phyloP scores from a whole-genome alignment of 2,329 filamentous ascomycete species.

The Pseudopyricularia cyperi region DNA sequence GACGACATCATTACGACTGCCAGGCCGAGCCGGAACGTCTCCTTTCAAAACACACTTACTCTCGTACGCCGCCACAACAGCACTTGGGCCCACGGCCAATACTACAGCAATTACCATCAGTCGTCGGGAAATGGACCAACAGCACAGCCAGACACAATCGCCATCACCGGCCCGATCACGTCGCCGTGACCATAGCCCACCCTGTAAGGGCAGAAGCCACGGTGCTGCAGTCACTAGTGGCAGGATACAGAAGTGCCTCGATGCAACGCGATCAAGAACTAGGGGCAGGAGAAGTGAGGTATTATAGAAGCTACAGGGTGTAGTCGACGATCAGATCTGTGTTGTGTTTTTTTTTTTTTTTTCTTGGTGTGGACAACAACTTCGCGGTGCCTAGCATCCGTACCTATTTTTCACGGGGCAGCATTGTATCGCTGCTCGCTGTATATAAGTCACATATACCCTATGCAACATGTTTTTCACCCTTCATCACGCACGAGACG shows the following conservation, averaged over 20 bases:
- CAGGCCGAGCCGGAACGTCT: conserved; percentile 15
- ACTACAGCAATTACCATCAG: conserved; percentile 15
- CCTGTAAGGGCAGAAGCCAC: conserved; percentile 19
- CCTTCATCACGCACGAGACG: neutral
- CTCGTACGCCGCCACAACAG: neutral
- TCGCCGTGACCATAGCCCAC: conserved; percentile 19
- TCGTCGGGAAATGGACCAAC: neutral
- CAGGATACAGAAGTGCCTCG: conserved; percentile 29
- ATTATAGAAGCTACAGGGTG: conserved; percentile 17
- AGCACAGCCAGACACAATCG: conserved; percentile 2
- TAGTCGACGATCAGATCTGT: neutral
- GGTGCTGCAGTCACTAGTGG: conserved; percentile 34
- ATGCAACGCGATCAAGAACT: conserved; percentile 27
- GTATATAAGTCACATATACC: conserved; percentile 19
- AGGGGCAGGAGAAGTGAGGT: conserved; percentile 24
- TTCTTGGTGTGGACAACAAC: neutral
- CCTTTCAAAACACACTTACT: neutral
- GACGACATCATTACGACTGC: conserved; percentile 8
- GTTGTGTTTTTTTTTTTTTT: neutral
- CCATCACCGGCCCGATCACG: conserved; percentile 11
- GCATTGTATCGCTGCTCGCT: conserved; percentile 6
- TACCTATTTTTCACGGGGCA: neutral
- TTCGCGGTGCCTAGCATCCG: neutral
- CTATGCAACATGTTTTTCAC: conserved; percentile 12
- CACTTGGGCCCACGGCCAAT: conserved; percentile 2